Conservation (phyloP, 2,329 filamentous ascomycete species). For the Nothomitra cinnamomea region DNA sequence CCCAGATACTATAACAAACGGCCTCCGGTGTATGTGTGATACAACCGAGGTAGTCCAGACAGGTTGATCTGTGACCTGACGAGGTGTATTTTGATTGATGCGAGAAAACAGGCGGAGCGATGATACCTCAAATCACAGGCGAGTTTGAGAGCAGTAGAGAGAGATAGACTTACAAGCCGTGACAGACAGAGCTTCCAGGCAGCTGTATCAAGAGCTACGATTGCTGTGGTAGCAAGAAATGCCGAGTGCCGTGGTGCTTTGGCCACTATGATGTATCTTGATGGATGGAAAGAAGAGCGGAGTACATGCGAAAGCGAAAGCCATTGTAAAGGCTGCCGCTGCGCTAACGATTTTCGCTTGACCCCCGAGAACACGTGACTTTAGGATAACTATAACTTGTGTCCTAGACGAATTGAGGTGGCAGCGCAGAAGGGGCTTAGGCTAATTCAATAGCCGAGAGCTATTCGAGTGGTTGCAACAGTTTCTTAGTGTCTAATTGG, state of each 20-base stretch:
- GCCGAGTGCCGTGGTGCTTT: not conserved
- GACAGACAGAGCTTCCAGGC: conserved; percentile 8
- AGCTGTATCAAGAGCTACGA: conserved; percentile 1
- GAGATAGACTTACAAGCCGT: conserved; percentile 24
- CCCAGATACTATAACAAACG: no score
- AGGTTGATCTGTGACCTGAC: not conserved
- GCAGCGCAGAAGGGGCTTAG: no score
- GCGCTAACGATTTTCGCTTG: no score
- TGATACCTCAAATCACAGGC: not conserved
- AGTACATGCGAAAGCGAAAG: conserved; percentile 4
- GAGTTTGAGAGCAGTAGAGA: not conserved
- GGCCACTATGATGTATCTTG: not conserved
- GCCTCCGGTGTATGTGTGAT: not conserved
- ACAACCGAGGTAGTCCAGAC: not conserved
- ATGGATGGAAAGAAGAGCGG: not conserved
- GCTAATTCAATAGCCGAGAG: no score
- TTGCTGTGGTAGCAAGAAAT: not conserved
- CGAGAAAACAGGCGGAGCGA: conserved; percentile 1
- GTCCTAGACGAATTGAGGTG: no score
- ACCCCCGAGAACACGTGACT: no score
- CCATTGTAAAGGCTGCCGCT: not conserved
- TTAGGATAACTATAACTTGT: no score
- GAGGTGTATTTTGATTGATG: conserved; percentile 4
- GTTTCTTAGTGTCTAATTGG: no score
- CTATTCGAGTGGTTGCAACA: no score